Percentiles rank a stretch among this genome's conserved stretches.
Evolutionary conservation across 169 alveolate genomes (phyloP).

Genomic region (Cryptosporidium parvum): DNA sequence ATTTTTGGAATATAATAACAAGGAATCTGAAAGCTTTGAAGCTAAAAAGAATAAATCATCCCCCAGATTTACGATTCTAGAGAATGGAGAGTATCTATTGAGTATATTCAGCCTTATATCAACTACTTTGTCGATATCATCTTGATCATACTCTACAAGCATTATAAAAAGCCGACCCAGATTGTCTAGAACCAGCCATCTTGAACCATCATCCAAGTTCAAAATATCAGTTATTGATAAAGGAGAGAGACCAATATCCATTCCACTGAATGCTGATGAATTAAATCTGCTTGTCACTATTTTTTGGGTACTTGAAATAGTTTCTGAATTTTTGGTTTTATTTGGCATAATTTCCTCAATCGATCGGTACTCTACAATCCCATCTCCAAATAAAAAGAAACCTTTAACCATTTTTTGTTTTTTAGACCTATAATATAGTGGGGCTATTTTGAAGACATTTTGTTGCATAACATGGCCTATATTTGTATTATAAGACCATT

Average conservation of each 20-base stretch:
- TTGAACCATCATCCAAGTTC: constrained; percentile 21
- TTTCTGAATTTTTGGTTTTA: background rate
- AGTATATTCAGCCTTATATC: constrained; percentile 18
- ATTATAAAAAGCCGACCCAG: constrained; percentile 59
- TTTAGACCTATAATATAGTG: constrained; percentile 24
- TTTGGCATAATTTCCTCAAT: constrained; percentile 49
- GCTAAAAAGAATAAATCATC: constrained; percentile 37
- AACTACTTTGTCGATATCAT: constrained; percentile 11
- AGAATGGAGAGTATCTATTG: constrained; percentile 57
- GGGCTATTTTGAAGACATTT: constrained; percentile 28
- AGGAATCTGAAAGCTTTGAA: constrained; percentile 53
- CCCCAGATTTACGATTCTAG: constrained; percentile 20
- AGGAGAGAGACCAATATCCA: constrained; percentile 37
- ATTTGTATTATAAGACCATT: constrained; percentile 51
- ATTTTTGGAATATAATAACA: constrained; percentile 13
- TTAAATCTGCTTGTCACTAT: background rate
- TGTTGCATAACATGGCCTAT: constrained; percentile 23
- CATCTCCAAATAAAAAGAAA: constrained; percentile 69
- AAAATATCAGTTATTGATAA: constrained; percentile 32
- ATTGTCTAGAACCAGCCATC: constrained; percentile 61
- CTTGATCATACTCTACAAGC: constrained; percentile 19
- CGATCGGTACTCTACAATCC: constrained; percentile 36
- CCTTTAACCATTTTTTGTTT: constrained; percentile 20
- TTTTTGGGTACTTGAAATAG: background rate
- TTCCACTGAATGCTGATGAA: constrained; percentile 17